Conservation (phyloP, 2,329 filamentous ascomycete species). For the Massarina eburnea region DNA sequence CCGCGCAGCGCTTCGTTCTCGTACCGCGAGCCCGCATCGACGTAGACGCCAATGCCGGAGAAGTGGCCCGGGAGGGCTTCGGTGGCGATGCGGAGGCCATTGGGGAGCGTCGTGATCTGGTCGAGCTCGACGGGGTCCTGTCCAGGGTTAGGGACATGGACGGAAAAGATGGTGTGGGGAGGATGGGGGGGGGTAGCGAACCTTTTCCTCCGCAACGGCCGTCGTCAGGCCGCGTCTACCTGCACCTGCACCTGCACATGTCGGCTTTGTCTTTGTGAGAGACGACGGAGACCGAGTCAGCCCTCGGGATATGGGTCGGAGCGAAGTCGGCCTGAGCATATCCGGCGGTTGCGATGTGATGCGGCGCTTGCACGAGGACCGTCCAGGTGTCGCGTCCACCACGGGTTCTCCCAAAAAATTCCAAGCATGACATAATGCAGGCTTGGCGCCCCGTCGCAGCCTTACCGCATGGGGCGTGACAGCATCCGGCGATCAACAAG, state of each 20-base stretch:
- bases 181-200: conserved; percentile 13
- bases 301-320: conserved; percentile 31
- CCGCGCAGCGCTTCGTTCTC: conserved; percentile 83
- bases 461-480: too few relatives aligned
- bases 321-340: conserved; percentile 36
- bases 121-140: conserved; percentile 86
- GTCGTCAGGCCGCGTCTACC: conserved; percentile 32
- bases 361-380: background rate
- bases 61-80: conserved; percentile 94
- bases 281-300: conserved; percentile 23
- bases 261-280: conserved; percentile 16
- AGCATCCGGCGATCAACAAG: too few relatives aligned
- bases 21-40: conserved; percentile 93
- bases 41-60: conserved; percentile 90
- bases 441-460: too few relatives aligned
- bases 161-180: conserved; percentile 1
- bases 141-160: conserved; percentile 8
- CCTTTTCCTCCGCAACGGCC: conserved; percentile 39
- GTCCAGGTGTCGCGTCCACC: background rate
- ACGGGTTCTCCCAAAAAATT: background rate
- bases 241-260: conserved; percentile 23
- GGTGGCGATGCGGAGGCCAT: conserved; percentile 91
- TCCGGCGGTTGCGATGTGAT: conserved; percentile 6
- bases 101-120: conserved; percentile 81
- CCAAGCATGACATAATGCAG: conserved; percentile 7